Evolutionary conservation across 2,329 filamentous ascomycete species (phyloP), one percentile per base, ranked within the genome.

Genomic region (Alternaria atra): DNA sequence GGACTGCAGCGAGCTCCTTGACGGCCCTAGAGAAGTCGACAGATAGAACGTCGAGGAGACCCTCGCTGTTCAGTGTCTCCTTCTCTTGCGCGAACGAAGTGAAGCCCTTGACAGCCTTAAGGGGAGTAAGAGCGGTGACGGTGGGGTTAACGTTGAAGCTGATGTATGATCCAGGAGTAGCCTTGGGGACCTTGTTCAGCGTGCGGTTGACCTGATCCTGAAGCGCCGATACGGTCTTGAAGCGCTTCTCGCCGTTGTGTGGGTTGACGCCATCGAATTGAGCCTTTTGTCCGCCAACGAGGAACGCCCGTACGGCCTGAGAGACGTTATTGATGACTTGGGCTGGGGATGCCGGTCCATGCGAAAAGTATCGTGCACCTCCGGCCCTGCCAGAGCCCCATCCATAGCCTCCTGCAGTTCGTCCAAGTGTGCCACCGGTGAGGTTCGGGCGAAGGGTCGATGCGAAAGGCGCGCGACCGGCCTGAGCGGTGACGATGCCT

Each of bases 281-380:
- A 9, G 91, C 90, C 77, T 94, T 95, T 73, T 97, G 89, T 0
- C 95, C 95, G 0, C 91, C 93, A n/a, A 97, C 85, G 81, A 92
- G 90, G 80, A 99, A 97, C 12, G 93, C 94, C 55, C 95, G 89
- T 73, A 98, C 90, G 5, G 93, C 95, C 70, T 93, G 90, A 12
- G 93, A 97, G n/a, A 97, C 94, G 79, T 97, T 97, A 78, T 95
- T 91, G 52, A 98, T 87, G 47, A 98, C 93, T 77, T 98, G 92
- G 1, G 94, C 93, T 39, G 93, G 93, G 7, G 90, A 88, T 9
- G 92, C 90, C 1, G 94, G 93, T 1, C 89, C 87, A 80, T 97
- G 94, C 1, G 93, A 96, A 81, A 98, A 98, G 82, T 94, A 94
- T 67, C 94, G 87, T 25, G 89, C 88, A 44, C 90, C 91, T 67